Conservation (phyloP, 2,329 filamentous ascomycete genomes). For the Colletotrichum somersetense region DNA sequence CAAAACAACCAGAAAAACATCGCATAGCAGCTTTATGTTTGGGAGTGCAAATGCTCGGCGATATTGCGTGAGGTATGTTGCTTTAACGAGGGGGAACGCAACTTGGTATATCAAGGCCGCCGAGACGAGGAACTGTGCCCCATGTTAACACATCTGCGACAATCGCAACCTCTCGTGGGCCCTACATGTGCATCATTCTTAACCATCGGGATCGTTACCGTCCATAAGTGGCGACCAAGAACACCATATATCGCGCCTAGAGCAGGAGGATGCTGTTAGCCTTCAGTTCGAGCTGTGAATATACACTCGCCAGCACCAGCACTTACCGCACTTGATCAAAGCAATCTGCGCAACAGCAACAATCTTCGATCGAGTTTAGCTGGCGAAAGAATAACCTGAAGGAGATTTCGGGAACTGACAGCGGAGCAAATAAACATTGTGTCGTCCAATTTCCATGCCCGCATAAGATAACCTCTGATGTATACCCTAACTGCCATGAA, state of each 20-base stretch:
- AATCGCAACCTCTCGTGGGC: not conserved
- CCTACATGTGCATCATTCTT: not conserved
- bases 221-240: not conserved
- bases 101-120: conserved; percentile 48
- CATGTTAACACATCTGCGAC: conserved; percentile 12
- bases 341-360: not conserved
- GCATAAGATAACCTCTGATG: conserved; percentile 44
- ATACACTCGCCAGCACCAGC: not conserved
- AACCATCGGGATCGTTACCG: fast-evolving
- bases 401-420: not conserved
- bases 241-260: not conserved
- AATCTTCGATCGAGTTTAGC: conserved; percentile 4
- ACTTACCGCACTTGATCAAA: not conserved
- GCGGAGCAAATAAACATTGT: conserved; percentile 12
- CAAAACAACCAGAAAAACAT: conserved; percentile 14
- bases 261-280: not conserved
- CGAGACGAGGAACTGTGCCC: conserved; percentile 25
- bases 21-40: conserved; percentile 17
- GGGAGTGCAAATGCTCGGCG: conserved; percentile 48
- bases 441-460: conserved; percentile 47
- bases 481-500: conserved; percentile 37
- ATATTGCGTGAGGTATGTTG: conserved; percentile 54
- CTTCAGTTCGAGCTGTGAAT: not conserved
- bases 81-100: conserved; percentile 49
- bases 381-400: not conserved